These are phyloP conservation scores for Paramyrothecium sp. DNA, from an alignment of 2,329 filamentous ascomycete genomes.

Conservation along the genomic window DNA sequence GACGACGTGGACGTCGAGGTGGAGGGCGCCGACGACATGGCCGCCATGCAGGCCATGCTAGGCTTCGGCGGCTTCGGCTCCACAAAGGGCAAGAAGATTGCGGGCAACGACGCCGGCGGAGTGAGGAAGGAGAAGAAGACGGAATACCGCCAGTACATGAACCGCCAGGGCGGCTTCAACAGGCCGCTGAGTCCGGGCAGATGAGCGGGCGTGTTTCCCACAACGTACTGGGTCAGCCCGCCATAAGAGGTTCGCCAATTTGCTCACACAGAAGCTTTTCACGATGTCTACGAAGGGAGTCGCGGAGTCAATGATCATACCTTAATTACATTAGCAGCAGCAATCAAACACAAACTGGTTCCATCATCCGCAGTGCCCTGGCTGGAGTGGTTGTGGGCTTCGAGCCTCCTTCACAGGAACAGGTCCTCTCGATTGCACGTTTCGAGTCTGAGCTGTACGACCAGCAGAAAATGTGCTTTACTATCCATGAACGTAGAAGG, in stretches of 20 bases:
- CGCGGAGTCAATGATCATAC: neutral
- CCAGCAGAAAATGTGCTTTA: no score
- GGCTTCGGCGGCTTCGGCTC: slow-evolving; percentile 83
- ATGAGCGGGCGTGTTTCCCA: slow-evolving; percentile 14
- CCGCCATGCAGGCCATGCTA: slow-evolving; percentile 81
- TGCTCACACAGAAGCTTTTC: neutral
- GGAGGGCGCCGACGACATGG: slow-evolving; percentile 65
- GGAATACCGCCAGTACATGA: slow-evolving; percentile 97
- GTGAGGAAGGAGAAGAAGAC: slow-evolving; percentile 92
- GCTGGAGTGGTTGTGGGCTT: no score
- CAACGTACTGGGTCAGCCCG: no score
- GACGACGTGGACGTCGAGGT: slow-evolving; percentile 26
- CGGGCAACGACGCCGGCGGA: slow-evolving; percentile 80
- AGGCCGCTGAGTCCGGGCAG: slow-evolving; percentile 64
- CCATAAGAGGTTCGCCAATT: no score
- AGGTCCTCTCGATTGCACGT: no score
- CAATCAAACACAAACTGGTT: no score
- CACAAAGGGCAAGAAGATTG: slow-evolving; percentile 86
- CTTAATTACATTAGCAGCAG: neutral
- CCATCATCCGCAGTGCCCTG: no score
- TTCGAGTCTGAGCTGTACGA: no score
- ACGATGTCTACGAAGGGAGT: slow-evolving; percentile 4
- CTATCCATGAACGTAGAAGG: no score
- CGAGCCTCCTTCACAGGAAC: no score
- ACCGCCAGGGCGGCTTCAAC: slow-evolving; percentile 79